phyloP scores from a whole-genome alignment of 1,284 basidiomycete species.

The Lignosus rhinocerotis region DNA sequence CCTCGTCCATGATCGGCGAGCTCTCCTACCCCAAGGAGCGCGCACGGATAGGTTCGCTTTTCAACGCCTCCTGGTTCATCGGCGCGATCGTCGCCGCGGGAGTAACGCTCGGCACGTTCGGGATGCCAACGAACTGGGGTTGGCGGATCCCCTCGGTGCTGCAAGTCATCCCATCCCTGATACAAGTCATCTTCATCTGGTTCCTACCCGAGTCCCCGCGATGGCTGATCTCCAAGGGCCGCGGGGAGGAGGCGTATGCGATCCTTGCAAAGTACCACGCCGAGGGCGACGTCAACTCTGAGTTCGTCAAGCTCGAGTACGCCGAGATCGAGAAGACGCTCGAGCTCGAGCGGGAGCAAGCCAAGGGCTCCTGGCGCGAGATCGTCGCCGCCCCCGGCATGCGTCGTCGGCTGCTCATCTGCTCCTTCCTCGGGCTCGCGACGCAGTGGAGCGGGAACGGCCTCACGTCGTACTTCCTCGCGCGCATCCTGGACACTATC shows the following conservation, averaged over 20 bases:
- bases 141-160: conserved; percentile 65
- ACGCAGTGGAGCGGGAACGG: conserved; percentile 70
- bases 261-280: conserved; percentile 55
- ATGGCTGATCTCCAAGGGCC: conserved; percentile 54
- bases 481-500: conserved; percentile 67
- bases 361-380: conserved; percentile 45
- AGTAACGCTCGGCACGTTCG: conserved; percentile 57
- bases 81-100: conserved; percentile 37
- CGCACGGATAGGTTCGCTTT: conserved; percentile 50
- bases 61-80: conserved; percentile 55
- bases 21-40: conserved; percentile 54
- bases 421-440: conserved; percentile 58
- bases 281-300: conserved; percentile 47
- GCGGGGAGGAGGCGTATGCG: conserved; percentile 46
- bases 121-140: conserved; percentile 49
- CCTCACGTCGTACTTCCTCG: conserved; percentile 77
- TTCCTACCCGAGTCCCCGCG: conserved; percentile 61
- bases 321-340: conserved; percentile 57
- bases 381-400: conserved; percentile 52
- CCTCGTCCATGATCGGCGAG: conserved; percentile 54
- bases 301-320: conserved; percentile 55
- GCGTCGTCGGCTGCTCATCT: conserved; percentile 52
- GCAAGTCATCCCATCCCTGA: conserved; percentile 54
- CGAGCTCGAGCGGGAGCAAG: conserved; percentile 44
- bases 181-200: conserved; percentile 54